Base-by-base conservation (phyloP, 2,329 filamentous ascomycete species). In the Botrytis medusae region DNA sequence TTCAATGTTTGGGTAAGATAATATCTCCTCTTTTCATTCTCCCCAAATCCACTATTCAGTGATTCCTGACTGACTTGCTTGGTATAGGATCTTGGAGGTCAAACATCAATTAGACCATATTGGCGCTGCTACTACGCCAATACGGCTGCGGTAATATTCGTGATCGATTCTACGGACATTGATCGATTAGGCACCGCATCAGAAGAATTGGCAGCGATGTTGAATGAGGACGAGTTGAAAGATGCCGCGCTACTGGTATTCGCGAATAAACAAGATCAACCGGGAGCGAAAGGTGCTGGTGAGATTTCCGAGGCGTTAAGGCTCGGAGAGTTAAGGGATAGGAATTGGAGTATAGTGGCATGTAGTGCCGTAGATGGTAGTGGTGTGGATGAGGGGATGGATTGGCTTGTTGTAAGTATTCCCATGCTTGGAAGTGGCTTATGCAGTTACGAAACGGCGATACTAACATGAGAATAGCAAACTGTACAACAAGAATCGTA, bases 121-220 rank as follows among this genome's bases (percentile, higher is more conserved):
- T 99, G 96, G 96, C 90, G 96, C 83, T 99, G 96, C 86, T 99
- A 99, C 87, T 99, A 98, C 82, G 94, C 95, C 82, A 98, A 99
- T 86, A 99, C 96, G 0, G 95, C 96, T 44, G 96, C 96, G 29
- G 96, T 99, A 77, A 95, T 99, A 80, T 99, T 99, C 86, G 96
- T 99, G 75, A 95, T 99, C 81, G 96, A 99, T 83, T 96, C 93
- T 60, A 99, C 96, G 78, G 96, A 99, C 87, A 97, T 98, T 81
- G 95, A 98, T 81, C 92, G 96, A 76, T 85, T 99, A 77, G 91
- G 94, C 77, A 99, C 95, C 32, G 96, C 96, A 4, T 91, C 94
- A 4, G 96, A 98, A 82, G 96, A 99, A 84, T 85, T 99, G 72
- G 89, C 92, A 73, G 93, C 95, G 25, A 99, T 99, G 96, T 85